A percentile compares a stretch with the other conserved stretches of the same genome.
Conservation (phyloP, 805 yeast genomes). For the Scheffersomyces spartinae region DNA sequence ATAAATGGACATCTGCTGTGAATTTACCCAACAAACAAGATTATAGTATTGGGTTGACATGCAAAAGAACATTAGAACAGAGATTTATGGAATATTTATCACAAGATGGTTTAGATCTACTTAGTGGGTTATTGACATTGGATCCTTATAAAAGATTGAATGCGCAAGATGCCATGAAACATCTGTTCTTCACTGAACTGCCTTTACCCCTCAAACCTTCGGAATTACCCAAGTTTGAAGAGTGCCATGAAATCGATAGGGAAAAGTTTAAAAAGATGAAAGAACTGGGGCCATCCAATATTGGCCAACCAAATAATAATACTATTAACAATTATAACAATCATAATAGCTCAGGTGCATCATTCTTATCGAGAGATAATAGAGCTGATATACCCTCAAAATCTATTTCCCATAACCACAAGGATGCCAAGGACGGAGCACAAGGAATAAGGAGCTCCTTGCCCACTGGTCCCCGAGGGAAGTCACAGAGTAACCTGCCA, state of each 20-base stretch:
- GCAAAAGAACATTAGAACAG: constrained; percentile 34
- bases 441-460: too few relatives aligned
- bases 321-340: too few relatives aligned
- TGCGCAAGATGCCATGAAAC: constrained; percentile 66
- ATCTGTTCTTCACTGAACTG: constrained; percentile 51
- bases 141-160: constrained; percentile 69
- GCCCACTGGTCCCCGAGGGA: too few relatives aligned
- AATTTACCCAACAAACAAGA: constrained; percentile 45
- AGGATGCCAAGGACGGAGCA: too few relatives aligned
- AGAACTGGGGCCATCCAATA: constrained; percentile 4
- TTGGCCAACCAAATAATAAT: neutral
- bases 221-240: constrained; percentile 60
- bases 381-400: too few relatives aligned
- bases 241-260: constrained; percentile 82
- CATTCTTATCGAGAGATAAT: too few relatives aligned
- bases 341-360: too few relatives aligned
- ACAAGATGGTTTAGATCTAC: constrained; percentile 41
- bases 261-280: constrained; percentile 41
- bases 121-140: constrained; percentile 50
- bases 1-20: constrained; percentile 50
- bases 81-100: constrained; percentile 33
- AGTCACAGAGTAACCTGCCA: too few relatives aligned
- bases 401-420: too few relatives aligned
- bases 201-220: constrained; percentile 52
- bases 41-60: constrained; percentile 32